Base-by-base conservation (phyloP, 163 green algal genomes). In the Scenedesmus sp. region DNA sequence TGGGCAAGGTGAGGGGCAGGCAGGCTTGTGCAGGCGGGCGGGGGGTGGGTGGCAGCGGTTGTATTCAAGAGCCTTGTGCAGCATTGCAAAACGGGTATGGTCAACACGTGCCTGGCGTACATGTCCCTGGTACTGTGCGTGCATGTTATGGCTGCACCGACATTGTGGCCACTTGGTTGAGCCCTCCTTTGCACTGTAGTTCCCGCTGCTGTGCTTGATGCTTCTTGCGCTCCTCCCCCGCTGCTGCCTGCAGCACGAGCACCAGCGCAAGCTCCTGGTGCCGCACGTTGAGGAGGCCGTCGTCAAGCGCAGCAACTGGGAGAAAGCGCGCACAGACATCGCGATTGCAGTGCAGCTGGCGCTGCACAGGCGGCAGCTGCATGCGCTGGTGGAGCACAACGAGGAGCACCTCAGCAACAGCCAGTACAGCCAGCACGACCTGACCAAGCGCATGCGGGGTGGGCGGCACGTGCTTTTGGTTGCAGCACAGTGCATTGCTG, bases 271-370 rank as follows among this genome's bases (percentile, higher is more conserved):
- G 51, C 5, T 79, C 30, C 22, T 79, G 35, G 0, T 37, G 35
- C 4, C 30, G 51, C 6, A 33, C 13, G 33, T n/a, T 59, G 82
- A 80, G 53, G 44, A 44, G 9, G 59, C 13, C 16, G 51, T 65
- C 26, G 3, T 33, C 40, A 65, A 83, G 84, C 84, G 84, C 42
- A 46, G 61, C 61, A 49, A 2, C 68, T 90, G 68, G 85, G 85
- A 90, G 16, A 90, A 83, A 13, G 72, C 33, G 33, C 51, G 53
- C 5, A 35, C 13, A 35, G 33, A 91, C n/a, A 56, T 91, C 4
- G 24, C 70, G 40, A 12, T 59, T 22, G 86, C 86, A 9, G 44
- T 40, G 51, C 86, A 86, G 86, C 76, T 91, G 86, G 76, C 76
- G 9, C 33, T 79, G 49, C 53, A 87, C 53, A 44, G 72, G 37